Percentiles rank a stretch among this genome's conserved stretches.
Evolutionary conservation across 495 filamentous ascomycete species (phyloP).

Genomic region (Geoglossum glabrum): DNA sequence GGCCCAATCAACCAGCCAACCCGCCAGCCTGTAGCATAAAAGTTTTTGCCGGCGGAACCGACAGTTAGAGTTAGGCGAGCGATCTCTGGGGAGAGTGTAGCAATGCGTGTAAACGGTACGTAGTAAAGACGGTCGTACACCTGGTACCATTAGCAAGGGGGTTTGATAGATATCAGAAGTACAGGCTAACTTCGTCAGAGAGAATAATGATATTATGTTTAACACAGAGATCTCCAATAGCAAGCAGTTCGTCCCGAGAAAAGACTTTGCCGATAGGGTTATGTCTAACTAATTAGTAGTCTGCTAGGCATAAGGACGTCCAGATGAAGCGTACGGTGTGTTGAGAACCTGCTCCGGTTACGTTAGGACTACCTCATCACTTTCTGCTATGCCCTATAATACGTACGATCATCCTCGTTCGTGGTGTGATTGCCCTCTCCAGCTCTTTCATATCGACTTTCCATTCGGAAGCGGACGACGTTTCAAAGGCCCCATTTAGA

Average conservation of each 20-base stretch:
- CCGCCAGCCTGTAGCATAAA: conserved; percentile 93
- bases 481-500: conserved; percentile 57
- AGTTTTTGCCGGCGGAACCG: conserved; percentile 90
- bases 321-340: conserved; percentile 18
- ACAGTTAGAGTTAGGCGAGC: conserved; percentile 77
- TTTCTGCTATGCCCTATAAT: background rate
- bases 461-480: conserved; percentile 75
- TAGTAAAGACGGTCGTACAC: conserved; percentile 94
- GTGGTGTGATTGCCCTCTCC: conserved; percentile 63
- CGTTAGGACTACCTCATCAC: background rate
- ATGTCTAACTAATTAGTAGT: conserved; percentile 29
- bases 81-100: conserved; percentile 71
- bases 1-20: conserved; percentile 91
- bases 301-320: background rate
- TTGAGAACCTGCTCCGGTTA: conserved; percentile 21
- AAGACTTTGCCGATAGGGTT: conserved; percentile 96
- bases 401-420: conserved; percentile 80
- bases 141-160: conserved; percentile 5
- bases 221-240: conserved; percentile 75
- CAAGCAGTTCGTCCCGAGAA: conserved; percentile 58
- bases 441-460: conserved; percentile 63
- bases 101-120: conserved; percentile 80
- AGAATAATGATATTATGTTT: conserved; percentile 90
- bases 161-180: background rate
- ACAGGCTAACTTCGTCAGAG: conserved; percentile 46